These are phyloP conservation scores for Sordaria brevicollis DNA, from an alignment of 495 filamentous ascomycete genomes.

Conservation along the genomic window DNA sequence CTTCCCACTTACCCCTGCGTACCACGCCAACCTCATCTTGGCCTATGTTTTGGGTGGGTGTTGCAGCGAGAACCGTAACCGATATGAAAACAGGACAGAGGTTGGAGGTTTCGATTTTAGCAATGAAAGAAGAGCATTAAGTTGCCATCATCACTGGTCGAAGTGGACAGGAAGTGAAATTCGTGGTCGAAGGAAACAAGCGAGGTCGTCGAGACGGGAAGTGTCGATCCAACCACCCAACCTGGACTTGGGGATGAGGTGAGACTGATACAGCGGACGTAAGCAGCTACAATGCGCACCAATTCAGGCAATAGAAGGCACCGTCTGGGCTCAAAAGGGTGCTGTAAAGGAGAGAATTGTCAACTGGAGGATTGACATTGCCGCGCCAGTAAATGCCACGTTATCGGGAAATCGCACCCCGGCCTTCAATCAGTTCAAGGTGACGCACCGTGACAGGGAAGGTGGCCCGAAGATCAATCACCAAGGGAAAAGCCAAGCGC, in stretches of 20 bases:
- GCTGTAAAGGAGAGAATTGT: background rate
- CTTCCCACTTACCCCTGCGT: constrained; percentile 41
- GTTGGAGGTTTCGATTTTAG: background rate
- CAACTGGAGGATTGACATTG: background rate
- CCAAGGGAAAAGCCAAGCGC: background rate
- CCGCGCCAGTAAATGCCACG: background rate
- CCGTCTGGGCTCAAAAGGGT: background rate
- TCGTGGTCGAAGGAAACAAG: background rate
- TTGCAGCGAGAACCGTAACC: background rate
- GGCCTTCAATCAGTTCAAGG: background rate
- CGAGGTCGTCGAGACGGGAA: background rate
- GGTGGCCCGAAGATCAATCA: background rate
- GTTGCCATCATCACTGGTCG: background rate
- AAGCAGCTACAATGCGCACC: background rate
- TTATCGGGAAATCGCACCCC: background rate
- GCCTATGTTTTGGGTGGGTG: background rate
- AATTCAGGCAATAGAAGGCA: background rate
- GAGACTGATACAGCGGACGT: background rate
- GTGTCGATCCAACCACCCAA: no score
- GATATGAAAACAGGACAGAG: background rate
- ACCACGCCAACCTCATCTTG: constrained; percentile 46
- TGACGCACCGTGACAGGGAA: background rate
- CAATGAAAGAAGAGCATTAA: background rate
- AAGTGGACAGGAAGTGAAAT: background rate
- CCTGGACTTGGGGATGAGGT: background rate